Conservation (phyloP, 306 rosid genomes). For the Begonia peltatifolia region DNA sequence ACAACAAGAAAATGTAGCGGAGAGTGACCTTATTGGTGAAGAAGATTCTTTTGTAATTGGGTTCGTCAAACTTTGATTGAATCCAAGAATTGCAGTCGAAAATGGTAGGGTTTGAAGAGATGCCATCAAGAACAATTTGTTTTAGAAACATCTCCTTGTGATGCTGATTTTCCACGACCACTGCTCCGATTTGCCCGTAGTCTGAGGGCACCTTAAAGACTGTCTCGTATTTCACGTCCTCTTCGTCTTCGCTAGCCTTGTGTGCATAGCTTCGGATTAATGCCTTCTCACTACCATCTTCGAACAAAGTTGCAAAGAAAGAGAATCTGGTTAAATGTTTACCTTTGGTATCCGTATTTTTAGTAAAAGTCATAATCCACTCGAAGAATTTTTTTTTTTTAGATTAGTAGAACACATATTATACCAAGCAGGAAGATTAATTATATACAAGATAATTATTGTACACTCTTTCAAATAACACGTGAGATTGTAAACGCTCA, state of each 20-base stretch:
- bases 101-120: too few relatives aligned
- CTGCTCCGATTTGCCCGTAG: slow-evolving; percentile 41
- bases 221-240: slow-evolving; percentile 29
- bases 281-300: slow-evolving; percentile 36
- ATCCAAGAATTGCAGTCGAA: slow-evolving; percentile 60
- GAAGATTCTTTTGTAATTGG: slow-evolving; percentile 34
- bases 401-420: too few relatives aligned
- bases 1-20: too few relatives aligned
- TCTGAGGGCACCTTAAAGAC: slow-evolving; percentile 31
- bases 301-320: slow-evolving; percentile 4
- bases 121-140: slow-evolving; percentile 10
- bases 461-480: too few relatives aligned
- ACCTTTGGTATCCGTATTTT: too few relatives aligned
- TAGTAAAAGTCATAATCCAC: too few relatives aligned
- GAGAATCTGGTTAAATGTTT: neutral
- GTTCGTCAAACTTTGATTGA: slow-evolving; percentile 42
- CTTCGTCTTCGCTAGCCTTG: slow-evolving; percentile 14
- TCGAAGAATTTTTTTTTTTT: too few relatives aligned
- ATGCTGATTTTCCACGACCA: slow-evolving; percentile 54
- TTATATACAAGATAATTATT: too few relatives aligned
- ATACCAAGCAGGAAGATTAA: too few relatives aligned
- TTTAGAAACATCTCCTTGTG: slow-evolving; percentile 54
- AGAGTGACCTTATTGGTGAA: slow-evolving; percentile 43
- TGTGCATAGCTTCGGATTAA: slow-evolving; percentile 32
- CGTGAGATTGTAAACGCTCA: too few relatives aligned